Conservation (phyloP, 2,329 filamentous ascomycete species). For the Gliomastix tumulicola region DNA sequence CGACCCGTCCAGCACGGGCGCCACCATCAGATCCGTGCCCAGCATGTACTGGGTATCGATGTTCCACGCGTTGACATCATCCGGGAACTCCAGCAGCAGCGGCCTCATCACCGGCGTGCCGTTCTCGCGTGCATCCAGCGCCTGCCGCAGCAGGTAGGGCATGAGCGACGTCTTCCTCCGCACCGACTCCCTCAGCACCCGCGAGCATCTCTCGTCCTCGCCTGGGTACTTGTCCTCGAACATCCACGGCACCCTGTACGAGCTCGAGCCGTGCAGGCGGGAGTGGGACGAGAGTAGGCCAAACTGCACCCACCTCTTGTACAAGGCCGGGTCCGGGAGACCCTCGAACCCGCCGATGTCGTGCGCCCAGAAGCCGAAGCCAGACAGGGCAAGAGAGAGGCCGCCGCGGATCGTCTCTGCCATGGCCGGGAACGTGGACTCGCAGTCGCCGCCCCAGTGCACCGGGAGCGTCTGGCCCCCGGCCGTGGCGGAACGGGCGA, state of each 20-base stretch:
- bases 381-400: conserved; percentile 53
- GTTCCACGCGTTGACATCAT: conserved; percentile 58
- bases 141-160: conserved; percentile 44
- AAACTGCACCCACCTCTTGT: conserved; percentile 72
- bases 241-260: conserved; percentile 69
- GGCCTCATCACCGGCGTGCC: conserved; percentile 60
- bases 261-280: conserved; percentile 61
- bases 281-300: conserved; percentile 65
- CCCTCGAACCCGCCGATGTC: conserved; percentile 70
- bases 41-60: conserved; percentile 69
- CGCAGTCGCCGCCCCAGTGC: conserved; percentile 69
- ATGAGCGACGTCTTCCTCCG: conserved; percentile 43
- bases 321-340: conserved; percentile 57
- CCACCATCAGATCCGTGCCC: conserved; percentile 54
- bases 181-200: conserved; percentile 36
- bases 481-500: conserved; percentile 60
- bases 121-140: conserved; percentile 27
- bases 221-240: conserved; percentile 57
- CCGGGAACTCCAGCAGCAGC: conserved; percentile 63
- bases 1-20: conserved; percentile 56
- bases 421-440: conserved; percentile 66
- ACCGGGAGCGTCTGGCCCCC: conserved; percentile 62
- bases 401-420: conserved; percentile 64
- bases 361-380: conserved; percentile 62
- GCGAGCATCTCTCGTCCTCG: conserved; percentile 42